Evolutionary conservation across 169 alveolate species (phyloP).

Genomic region (Plasmodium malariae): DNA sequence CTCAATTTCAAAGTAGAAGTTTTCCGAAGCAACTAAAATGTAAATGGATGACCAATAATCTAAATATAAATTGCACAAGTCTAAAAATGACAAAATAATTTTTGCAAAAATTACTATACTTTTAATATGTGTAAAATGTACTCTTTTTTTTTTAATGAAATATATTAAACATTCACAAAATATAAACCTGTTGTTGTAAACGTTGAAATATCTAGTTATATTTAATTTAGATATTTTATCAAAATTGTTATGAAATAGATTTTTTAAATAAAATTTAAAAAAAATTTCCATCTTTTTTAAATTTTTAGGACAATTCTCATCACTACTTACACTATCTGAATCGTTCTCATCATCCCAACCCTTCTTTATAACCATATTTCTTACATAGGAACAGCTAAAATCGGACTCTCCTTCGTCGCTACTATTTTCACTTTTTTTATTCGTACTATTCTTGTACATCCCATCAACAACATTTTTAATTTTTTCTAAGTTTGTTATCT

Average conservation of each 20-base stretch:
- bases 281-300: slow-evolving; percentile 58
- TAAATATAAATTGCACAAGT: slow-evolving; percentile 33
- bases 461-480: too few species aligned
- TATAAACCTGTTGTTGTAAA: slow-evolving; percentile 34
- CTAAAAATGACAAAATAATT: slow-evolving; percentile 61
- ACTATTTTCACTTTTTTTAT: background rate
- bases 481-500: too few species aligned
- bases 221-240: slow-evolving; percentile 32
- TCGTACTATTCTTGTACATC: too few species aligned
- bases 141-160: slow-evolving; percentile 33
- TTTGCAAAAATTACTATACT: slow-evolving; percentile 51
- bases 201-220: slow-evolving; percentile 20
- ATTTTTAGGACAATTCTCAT: slow-evolving; percentile 9
- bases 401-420: slow-evolving; percentile 11
- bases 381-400: slow-evolving; percentile 31
- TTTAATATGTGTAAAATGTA: slow-evolving; percentile 2
- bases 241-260: slow-evolving; percentile 37
- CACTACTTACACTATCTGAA: background rate
- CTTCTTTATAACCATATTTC: slow-evolving; percentile 4
- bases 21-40: slow-evolving; percentile 66
- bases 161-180: slow-evolving; percentile 67
- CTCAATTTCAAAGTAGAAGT: slow-evolving; percentile 48
- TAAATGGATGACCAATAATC: slow-evolving; percentile 71
- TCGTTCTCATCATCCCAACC: background rate
- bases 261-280: slow-evolving; percentile 50